These are phyloP conservation scores for Cucumis sativus DNA, from an alignment of 306 rosid species.

Conservation along the genomic window DNA sequence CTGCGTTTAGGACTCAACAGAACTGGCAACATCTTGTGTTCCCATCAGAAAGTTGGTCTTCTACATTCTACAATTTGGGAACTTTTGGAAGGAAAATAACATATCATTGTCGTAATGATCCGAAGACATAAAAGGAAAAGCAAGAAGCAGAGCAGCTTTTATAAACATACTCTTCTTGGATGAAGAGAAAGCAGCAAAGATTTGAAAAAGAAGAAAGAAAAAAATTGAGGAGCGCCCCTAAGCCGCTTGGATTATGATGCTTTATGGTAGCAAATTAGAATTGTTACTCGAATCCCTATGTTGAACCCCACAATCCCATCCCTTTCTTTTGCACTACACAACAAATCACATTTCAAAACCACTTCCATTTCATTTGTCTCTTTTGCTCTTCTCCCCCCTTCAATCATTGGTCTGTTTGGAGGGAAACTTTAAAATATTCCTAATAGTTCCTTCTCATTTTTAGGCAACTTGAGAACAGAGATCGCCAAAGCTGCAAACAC, in stretches of 20 bases:
- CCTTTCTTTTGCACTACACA: background rate
- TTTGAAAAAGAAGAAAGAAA: background rate
- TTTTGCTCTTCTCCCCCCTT: background rate
- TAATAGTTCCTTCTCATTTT: too few relatives aligned
- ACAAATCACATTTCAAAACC: background rate
- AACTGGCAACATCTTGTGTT: background rate
- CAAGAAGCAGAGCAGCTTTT: conserved; percentile 8
- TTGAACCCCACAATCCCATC: background rate
- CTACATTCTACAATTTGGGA: background rate
- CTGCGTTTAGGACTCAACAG: background rate
- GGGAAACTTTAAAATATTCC: too few relatives aligned
- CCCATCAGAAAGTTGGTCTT: background rate
- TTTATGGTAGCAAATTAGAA: background rate
- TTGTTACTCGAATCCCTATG: background rate
- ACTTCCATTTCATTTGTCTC: background rate
- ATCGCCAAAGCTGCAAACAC: too few relatives aligned
- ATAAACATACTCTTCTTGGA: conserved; percentile 28
- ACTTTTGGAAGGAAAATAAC: background rate
- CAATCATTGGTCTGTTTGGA: background rate
- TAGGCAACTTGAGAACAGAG: too few relatives aligned
- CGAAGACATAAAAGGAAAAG: background rate
- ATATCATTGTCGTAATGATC: background rate
- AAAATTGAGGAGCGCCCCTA: background rate
- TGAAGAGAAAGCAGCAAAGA: conserved; percentile 35
- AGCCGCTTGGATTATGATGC: background rate